Evolutionary conservation across 257 asterid species (phyloP).

Genomic region (Solanum neorickii): DNA sequence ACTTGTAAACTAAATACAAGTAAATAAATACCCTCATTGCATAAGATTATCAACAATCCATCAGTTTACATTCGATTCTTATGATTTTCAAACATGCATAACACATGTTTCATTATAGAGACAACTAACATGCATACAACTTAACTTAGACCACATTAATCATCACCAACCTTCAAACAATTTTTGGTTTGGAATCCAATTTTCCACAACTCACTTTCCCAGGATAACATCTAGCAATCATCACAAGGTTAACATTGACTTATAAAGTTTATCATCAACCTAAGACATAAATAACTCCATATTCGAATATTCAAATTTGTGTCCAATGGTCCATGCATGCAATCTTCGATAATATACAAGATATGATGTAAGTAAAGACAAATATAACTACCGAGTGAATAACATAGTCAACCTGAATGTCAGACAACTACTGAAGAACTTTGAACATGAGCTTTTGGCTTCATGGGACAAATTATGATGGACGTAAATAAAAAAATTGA

Average conservation of each 20-base stretch:
- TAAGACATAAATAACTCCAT: no score
- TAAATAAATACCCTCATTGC: not conserved
- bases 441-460: not conserved
- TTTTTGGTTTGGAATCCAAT: not conserved
- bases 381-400: not conserved
- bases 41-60: not conserved
- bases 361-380: not conserved
- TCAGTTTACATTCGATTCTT: not conserved
- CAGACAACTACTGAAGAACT: not conserved
- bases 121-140: not conserved
- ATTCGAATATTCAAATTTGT: fast-evolving
- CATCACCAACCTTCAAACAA: not conserved
- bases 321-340: not conserved
- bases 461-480: not conserved
- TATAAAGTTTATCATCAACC: not conserved
- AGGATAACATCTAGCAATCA: not conserved
- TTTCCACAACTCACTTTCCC: not conserved
- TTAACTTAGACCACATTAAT: not conserved
- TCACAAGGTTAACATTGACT: not conserved
- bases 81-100: not conserved
- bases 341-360: not conserved
- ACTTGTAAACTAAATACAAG: no score
- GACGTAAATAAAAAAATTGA: not conserved
- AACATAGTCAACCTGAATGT: not conserved
- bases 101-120: not conserved